These are phyloP conservation scores for Rossbeevera mucosa DNA, from an alignment of 768 basidiomycete genomes.

Conservation along the genomic window DNA sequence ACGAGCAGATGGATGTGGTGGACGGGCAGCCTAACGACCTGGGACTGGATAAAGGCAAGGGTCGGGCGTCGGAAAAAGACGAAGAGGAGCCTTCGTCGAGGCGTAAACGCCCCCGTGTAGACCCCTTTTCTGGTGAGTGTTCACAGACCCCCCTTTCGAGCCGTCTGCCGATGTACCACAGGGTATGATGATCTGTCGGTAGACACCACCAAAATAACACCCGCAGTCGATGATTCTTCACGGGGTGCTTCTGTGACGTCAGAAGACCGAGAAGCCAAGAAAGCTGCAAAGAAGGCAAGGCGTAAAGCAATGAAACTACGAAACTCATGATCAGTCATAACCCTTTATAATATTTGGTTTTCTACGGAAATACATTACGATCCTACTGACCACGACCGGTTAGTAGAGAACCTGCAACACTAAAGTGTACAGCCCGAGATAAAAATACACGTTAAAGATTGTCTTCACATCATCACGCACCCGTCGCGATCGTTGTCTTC, in stretches of 20 bases:
- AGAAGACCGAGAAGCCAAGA: constrained; percentile 23
- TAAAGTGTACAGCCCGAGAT: constrained; percentile 28
- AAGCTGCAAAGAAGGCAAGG: constrained; percentile 32
- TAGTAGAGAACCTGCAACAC: constrained; percentile 13
- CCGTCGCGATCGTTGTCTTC: constrained; percentile 50
- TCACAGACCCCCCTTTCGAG: not conserved
- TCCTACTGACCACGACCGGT: constrained; percentile 9
- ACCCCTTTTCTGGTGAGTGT: constrained; percentile 61
- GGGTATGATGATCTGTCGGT: constrained; percentile 27
- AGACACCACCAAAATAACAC: constrained; percentile 9
- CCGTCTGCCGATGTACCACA: constrained; percentile 9
- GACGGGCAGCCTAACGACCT: constrained; percentile 2
- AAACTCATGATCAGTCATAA: constrained; percentile 2
- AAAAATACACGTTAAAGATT: constrained; percentile 23
- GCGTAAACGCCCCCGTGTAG: constrained; percentile 50
- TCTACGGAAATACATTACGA: constrained; percentile 5
- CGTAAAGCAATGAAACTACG: constrained; percentile 29
- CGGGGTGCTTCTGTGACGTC: constrained; percentile 20
- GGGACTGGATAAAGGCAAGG: constrained; percentile 32
- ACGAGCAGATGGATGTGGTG: constrained; percentile 7
- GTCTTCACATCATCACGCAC: constrained; percentile 61
- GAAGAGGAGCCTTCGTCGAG: constrained; percentile 28
- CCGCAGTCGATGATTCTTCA: constrained; percentile 7
- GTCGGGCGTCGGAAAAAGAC: constrained; percentile 32
- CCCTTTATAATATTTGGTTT: constrained; percentile 16